Percentiles rank a stretch among this genome's conserved stretches.
These are phyloP conservation scores for Gossypium ekmanianum DNA, from an alignment of 345 rosid species.

Conservation along the genomic window DNA sequence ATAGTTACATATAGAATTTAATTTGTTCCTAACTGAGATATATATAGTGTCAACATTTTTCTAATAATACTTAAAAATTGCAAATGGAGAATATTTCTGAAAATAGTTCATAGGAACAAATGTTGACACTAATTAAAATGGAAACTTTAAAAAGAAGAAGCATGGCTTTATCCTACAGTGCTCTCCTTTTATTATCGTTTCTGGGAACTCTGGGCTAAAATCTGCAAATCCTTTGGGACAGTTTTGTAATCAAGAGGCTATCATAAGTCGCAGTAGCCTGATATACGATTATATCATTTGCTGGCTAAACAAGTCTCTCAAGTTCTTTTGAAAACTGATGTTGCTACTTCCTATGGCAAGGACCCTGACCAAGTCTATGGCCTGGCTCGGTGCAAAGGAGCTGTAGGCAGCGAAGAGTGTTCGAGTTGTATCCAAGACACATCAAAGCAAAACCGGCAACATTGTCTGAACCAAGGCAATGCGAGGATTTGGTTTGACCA, in stretches of 20 bases:
- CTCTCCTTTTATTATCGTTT: too few species aligned
- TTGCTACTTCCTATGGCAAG: slow-evolving; percentile 31
- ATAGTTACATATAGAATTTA: neutral
- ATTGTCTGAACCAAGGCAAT: slow-evolving; percentile 51
- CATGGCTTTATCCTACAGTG: neutral
- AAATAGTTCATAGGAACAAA: neutral
- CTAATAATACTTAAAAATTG: neutral
- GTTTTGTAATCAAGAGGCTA: slow-evolving; percentile 14
- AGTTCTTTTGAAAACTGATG: slow-evolving; percentile 36
- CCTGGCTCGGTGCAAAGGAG: slow-evolving; percentile 69
- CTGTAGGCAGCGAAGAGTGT: slow-evolving; percentile 44
- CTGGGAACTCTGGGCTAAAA: too few species aligned
- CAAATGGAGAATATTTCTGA: neutral
- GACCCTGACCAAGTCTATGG: slow-evolving; percentile 50
- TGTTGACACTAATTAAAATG: neutral
- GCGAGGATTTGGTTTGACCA: slow-evolving; percentile 58
- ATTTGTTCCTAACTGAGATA: neutral
- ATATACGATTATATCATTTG: slow-evolving; percentile 36
- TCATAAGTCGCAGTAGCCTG: slow-evolving; percentile 26
- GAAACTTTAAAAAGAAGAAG: neutral
- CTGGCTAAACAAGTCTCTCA: slow-evolving; percentile 33
- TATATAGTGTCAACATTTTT: neutral
- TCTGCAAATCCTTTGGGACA: neutral
- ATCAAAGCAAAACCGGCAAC: slow-evolving; percentile 44
- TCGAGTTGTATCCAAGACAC: slow-evolving; percentile 54